Conservation (phyloP, 2,329 filamentous ascomycete genomes). For the Ceratocystis cubensis region DNA sequence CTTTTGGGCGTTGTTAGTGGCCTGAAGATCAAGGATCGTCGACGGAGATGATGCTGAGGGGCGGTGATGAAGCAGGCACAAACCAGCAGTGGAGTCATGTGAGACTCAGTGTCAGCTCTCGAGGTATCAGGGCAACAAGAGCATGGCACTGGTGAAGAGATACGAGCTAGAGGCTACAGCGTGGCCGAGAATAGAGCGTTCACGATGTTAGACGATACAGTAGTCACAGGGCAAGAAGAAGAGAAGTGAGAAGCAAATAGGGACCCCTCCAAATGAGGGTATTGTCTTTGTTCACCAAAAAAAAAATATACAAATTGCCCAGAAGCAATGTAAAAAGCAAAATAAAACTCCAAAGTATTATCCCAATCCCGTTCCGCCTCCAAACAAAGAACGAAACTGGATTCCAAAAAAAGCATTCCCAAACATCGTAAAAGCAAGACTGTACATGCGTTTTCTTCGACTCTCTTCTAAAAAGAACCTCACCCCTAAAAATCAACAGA, state of each 20-base stretch:
- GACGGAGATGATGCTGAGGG: not conserved
- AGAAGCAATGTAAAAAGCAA: not conserved
- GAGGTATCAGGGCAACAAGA: too few species aligned
- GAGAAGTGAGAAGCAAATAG: too few species aligned
- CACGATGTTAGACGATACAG: too few species aligned
- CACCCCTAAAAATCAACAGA: slow-evolving; percentile 1
- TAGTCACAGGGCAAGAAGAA: too few species aligned
- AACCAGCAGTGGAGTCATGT: not conserved
- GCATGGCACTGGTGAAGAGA: too few species aligned
- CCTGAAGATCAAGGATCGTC: not conserved
- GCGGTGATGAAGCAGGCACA: slow-evolving; percentile 2
- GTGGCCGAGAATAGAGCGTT: too few species aligned
- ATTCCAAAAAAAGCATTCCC: slow-evolving; percentile 9
- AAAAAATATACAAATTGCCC: not conserved
- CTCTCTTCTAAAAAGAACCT: slow-evolving; percentile 8
- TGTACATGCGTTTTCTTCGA: slow-evolving; percentile 19
- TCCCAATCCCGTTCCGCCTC: not conserved
- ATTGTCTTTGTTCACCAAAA: too few species aligned
- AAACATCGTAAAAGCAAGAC: slow-evolving; percentile 20
- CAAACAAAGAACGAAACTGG: not conserved
- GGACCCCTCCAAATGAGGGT: too few species aligned
- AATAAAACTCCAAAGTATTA: slow-evolving; percentile 15
- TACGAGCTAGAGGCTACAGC: too few species aligned
- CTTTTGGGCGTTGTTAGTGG: not conserved
- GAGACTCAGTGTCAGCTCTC: too few species aligned